These are phyloP conservation scores for Metschnikowia picachoensis DNA, from an alignment of 805 yeast genomes.

Conservation along the genomic window DNA sequence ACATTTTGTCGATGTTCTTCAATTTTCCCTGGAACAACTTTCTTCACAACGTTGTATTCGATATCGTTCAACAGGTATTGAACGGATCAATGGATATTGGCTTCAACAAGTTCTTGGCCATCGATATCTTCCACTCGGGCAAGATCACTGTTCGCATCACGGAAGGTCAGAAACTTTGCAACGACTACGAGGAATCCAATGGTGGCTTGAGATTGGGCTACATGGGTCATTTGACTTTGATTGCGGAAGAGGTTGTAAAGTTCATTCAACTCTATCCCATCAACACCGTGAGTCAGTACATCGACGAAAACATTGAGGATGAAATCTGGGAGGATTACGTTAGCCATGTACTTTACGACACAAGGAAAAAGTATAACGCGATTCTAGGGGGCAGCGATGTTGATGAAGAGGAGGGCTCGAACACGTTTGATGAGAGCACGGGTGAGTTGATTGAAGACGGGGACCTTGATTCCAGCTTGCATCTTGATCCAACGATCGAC, in stretches of 20 bases:
- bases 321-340: slow-evolving; percentile 78
- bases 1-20: slow-evolving; percentile 42
- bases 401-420: slow-evolving; percentile 33
- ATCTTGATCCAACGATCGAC: slow-evolving; percentile 29
- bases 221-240: slow-evolving; percentile 31
- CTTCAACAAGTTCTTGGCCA: slow-evolving; percentile 43
- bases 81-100: slow-evolving; percentile 48
- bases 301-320: slow-evolving; percentile 37
- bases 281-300: slow-evolving; percentile 33
- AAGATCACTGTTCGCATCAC: slow-evolving; percentile 40
- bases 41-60: slow-evolving; percentile 45
- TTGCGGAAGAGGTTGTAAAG: slow-evolving; percentile 31
- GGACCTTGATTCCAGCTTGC: slow-evolving; percentile 26
- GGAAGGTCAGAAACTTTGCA: slow-evolving; percentile 41
- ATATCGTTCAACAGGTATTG: slow-evolving; percentile 44
- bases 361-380: slow-evolving; percentile 91
- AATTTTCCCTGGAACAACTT: slow-evolving; percentile 47
- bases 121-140: slow-evolving; percentile 56
- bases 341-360: slow-evolving; percentile 75
- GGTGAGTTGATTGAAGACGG: slow-evolving; percentile 38
- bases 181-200: slow-evolving; percentile 24
- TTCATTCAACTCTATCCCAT: slow-evolving; percentile 37
- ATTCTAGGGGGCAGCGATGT: slow-evolving; percentile 72
- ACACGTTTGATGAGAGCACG: slow-evolving; percentile 28
- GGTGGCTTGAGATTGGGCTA: slow-evolving; percentile 28